Conservation (phyloP, 495 filamentous ascomycete genomes). For the Penicillium macrosclerotiorum region DNA sequence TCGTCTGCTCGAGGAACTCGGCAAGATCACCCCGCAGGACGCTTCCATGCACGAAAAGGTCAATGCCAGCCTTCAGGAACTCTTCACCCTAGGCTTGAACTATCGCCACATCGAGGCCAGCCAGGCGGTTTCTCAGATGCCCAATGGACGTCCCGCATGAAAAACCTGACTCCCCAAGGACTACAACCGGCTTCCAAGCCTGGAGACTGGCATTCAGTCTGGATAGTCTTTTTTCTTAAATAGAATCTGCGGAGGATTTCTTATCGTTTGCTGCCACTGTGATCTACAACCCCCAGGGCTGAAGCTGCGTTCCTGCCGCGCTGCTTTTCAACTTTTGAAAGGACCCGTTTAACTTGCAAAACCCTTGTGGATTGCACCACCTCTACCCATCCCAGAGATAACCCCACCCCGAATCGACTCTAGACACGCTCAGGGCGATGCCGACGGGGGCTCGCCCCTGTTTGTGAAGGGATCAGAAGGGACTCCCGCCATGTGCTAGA, state of each 20-base stretch:
- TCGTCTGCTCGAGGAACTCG: conserved; percentile 41
- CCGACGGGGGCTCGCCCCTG: neutral
- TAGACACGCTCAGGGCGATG: neutral
- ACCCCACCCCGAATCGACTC: neutral
- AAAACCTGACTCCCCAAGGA: conserved; percentile 6
- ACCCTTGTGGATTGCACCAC: neutral
- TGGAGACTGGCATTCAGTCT: conserved; percentile 1
- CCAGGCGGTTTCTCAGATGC: conserved; percentile 37
- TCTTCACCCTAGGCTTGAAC: conserved; percentile 45
- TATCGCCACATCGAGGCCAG: conserved; percentile 48
- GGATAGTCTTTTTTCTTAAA: neutral
- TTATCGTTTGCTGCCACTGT: neutral
- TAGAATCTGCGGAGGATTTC: conserved; percentile 5
- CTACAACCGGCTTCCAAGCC: conserved; percentile 3
- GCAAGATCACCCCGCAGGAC: conserved; percentile 43
- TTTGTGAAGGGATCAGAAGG: neutral
- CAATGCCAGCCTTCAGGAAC: conserved; percentile 48
- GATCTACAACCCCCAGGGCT: neutral
- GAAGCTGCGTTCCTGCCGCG: neutral
- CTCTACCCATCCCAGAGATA: neutral
- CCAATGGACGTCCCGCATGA: conserved; percentile 39
- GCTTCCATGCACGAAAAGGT: conserved; percentile 46
- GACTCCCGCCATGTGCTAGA: too few species aligned
- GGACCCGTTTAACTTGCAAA: neutral
- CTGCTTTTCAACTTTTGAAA: neutral